These are phyloP conservation scores for Didymella sp. DNA, from an alignment of 2,329 filamentous ascomycete genomes.

Conservation along the genomic window DNA sequence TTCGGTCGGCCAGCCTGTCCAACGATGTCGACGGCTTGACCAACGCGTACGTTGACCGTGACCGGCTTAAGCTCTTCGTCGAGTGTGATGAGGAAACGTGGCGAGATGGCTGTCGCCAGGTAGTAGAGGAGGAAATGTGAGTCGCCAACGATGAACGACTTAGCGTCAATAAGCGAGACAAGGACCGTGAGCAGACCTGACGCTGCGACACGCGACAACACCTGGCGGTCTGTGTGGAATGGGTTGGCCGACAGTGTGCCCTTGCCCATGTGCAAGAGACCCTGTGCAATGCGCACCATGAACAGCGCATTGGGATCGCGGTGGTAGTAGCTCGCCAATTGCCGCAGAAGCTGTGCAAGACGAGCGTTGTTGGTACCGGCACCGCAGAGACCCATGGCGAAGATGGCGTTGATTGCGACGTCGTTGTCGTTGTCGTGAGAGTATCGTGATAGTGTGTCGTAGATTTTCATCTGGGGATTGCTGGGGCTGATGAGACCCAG, in stretches of 20 bases:
- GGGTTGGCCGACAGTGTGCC: conserved; percentile 94
- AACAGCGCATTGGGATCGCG: conserved; percentile 94
- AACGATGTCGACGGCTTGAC: conserved; percentile 97
- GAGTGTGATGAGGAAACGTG: conserved; percentile 92
- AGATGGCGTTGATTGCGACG: conserved; percentile 97
- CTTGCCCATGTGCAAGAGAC: conserved; percentile 98
- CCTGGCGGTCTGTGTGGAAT: conserved; percentile 98
- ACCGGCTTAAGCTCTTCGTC: conserved; percentile 94
- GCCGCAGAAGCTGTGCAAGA: conserved; percentile 89
- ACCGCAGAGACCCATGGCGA: conserved; percentile 96
- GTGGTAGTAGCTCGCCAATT: conserved; percentile 98
- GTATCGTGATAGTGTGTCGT: conserved; percentile 96
- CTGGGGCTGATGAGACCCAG: conserved; percentile 97
- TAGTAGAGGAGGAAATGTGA: conserved; percentile 96
- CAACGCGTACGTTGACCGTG: conserved; percentile 94
- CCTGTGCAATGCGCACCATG: conserved; percentile 98
- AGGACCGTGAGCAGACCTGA: conserved; percentile 89
- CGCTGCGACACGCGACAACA: conserved; percentile 88
- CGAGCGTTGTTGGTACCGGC: conserved; percentile 98
- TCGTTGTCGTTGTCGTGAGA: conserved; percentile 99
- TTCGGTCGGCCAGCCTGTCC: conserved; percentile 96
- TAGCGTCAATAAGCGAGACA: conserved; percentile 93
- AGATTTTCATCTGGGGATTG: conserved; percentile 99
- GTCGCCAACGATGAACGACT: conserved; percentile 76
- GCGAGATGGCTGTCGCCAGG: conserved; percentile 95